phyloP scores from a whole-genome alignment of 108 stramenopile genomes.

The Fragilaria radians region DNA sequence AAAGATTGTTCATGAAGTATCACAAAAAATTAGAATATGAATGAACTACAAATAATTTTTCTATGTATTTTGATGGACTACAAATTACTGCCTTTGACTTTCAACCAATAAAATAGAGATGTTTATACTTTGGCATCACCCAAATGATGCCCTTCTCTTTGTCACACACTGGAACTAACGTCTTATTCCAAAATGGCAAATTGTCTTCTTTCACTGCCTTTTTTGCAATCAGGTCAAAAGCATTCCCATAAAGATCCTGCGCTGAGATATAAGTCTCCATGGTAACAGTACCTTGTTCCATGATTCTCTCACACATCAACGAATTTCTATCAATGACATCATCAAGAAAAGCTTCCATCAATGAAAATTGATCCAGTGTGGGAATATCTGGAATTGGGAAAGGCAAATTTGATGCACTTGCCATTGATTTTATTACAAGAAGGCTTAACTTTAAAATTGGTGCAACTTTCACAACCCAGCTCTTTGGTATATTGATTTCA shows the following conservation, averaged over 20 bases:
- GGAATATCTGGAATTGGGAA: background rate
- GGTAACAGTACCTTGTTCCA: background rate
- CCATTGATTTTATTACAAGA: background rate
- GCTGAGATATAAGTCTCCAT: background rate
- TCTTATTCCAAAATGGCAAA: background rate
- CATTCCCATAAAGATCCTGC: background rate
- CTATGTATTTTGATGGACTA: too few species aligned
- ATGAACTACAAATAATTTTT: too few species aligned
- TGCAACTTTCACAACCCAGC: background rate
- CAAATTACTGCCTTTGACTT: too few species aligned
- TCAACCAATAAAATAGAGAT: too few species aligned
- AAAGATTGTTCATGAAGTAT: too few species aligned
- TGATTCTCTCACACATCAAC: background rate
- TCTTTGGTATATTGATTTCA: background rate
- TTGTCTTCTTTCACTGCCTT: background rate
- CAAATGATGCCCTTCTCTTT: background rate
- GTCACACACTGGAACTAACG: background rate
- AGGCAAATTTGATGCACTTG: background rate
- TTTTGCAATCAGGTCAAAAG: background rate
- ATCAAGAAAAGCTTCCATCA: background rate
- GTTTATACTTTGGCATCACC: too few species aligned
- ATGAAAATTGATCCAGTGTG: background rate
- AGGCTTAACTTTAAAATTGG: background rate
- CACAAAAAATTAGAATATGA: too few species aligned
- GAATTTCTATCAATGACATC: background rate